Evolutionary conservation across 441 rosid species (phyloP).

Genomic region (Manihot esculenta): DNA sequence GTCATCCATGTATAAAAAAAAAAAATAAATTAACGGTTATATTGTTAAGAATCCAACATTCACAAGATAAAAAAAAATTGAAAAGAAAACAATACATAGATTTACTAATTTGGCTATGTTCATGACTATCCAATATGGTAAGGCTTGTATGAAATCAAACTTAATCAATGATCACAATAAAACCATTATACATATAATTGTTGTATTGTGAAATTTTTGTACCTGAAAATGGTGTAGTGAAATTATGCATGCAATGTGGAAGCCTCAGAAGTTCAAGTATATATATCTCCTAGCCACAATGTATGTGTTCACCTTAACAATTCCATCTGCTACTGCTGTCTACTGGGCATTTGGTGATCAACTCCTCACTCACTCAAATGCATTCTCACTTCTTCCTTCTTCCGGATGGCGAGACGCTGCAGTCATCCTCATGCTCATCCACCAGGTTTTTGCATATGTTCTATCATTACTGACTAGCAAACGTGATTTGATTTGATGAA

Average conservation of each 20-base stretch:
- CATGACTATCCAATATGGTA: no score
- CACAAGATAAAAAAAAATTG: no score
- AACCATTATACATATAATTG: no score
- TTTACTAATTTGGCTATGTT: no score
- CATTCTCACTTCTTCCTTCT: constrained; percentile 82
- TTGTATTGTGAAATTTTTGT: no score
- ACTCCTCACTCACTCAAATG: constrained; percentile 86
- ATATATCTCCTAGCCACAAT: constrained; percentile 85
- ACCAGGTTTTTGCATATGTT: constrained; percentile 54
- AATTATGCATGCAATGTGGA: constrained; percentile 98
- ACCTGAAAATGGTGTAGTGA: constrained; percentile 43
- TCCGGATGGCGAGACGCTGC: constrained; percentile 79
- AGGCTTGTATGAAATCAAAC: no score
- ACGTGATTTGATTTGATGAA: background rate
- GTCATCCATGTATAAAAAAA: background rate
- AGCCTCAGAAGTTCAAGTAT: constrained; percentile 89
- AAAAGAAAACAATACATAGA: no score
- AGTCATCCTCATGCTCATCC: constrained; percentile 91
- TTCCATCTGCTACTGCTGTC: constrained; percentile 88
- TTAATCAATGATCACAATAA: no score
- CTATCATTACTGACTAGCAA: background rate
- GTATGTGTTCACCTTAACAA: constrained; percentile 83
- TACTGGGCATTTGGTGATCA: constrained; percentile 96
- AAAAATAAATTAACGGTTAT: no score
- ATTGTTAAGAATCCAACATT: no score